phyloP scores from a whole-genome alignment of 2,329 filamentous ascomycete genomes.

The Talaromyces pinophilus region DNA sequence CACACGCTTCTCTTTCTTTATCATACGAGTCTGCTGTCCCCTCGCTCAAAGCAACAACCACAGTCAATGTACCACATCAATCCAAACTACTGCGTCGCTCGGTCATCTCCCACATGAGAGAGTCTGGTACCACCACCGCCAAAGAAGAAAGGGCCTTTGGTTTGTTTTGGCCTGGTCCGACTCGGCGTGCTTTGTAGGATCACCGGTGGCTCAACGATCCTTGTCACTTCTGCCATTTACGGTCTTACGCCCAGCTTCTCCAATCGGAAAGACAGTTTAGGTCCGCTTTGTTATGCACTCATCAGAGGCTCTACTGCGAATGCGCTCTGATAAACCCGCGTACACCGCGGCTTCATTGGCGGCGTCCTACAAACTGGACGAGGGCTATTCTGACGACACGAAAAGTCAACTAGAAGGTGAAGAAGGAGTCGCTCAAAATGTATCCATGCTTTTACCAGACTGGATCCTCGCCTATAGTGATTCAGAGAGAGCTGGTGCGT shows the following conservation, averaged over 20 bases:
- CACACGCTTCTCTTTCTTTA: conserved; percentile 2
- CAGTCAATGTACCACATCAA: not conserved
- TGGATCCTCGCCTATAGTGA: conserved; percentile 59
- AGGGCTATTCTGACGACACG: conserved; percentile 82
- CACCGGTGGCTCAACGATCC: not conserved
- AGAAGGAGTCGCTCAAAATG: conserved; percentile 35
- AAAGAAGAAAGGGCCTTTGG: not conserved
- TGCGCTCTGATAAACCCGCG: conserved; percentile 30
- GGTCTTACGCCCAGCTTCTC: not conserved
- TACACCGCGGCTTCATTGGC: conserved; percentile 35
- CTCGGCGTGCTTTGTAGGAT: conserved; percentile 14
- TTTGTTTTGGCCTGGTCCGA: conserved; percentile 5
- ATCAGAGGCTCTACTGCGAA: conserved; percentile 29
- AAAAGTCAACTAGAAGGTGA: conserved; percentile 50
- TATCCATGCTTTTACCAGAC: conserved; percentile 52
- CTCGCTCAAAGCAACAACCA: not conserved
- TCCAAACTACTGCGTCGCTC: not conserved
- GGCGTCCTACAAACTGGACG: conserved; percentile 66
- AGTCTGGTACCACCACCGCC: not conserved
- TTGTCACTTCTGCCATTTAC: not conserved
- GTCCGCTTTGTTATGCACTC: conserved; percentile 15
- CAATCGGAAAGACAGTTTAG: not conserved
- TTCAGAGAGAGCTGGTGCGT: conserved; percentile 56
- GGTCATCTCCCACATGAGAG: not conserved
- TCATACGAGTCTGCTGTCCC: not conserved